Evolutionary conservation across 306 rosid genomes (phyloP).

Genomic region (Vachellia pachyceras): DNA sequence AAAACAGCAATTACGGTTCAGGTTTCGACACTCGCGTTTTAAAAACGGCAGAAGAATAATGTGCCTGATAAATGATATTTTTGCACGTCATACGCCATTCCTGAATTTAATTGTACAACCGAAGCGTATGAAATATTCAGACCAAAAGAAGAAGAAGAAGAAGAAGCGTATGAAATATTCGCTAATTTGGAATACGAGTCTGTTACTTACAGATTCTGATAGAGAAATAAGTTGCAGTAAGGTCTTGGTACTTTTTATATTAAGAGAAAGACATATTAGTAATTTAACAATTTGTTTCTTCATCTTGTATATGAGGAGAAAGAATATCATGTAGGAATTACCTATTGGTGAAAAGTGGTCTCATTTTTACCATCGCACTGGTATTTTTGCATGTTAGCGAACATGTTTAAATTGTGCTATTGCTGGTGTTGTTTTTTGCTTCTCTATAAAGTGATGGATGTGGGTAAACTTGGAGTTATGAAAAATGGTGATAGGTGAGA

Average conservation of each 20-base stretch:
- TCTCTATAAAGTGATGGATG: neutral
- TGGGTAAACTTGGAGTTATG: neutral
- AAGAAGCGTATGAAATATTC: neutral
- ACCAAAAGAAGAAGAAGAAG: neutral
- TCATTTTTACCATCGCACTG: neutral
- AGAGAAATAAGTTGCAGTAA: neutral
- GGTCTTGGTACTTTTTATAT: neutral
- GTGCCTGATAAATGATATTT: neutral
- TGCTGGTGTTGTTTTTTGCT: neutral
- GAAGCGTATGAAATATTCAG: neutral
- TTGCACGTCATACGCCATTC: neutral
- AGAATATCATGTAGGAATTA: neutral
- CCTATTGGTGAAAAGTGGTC: neutral
- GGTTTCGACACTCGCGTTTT: neutral
- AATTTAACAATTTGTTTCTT: neutral
- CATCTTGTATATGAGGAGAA: neutral
- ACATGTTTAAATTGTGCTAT: neutral
- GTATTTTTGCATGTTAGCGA: neutral
- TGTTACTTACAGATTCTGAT: neutral
- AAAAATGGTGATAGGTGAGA: neutral
- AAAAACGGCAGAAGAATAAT: neutral
- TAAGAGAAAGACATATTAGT: neutral
- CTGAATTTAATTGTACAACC: slow-evolving; percentile 1
- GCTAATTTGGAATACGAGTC: neutral
- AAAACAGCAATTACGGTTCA: neutral